A percentile compares a stretch with the other conserved stretches of the same genome.
These are phyloP conservation scores for Adenanthera pavonina DNA, from an alignment of 306 rosid genomes.

Conservation along the genomic window DNA sequence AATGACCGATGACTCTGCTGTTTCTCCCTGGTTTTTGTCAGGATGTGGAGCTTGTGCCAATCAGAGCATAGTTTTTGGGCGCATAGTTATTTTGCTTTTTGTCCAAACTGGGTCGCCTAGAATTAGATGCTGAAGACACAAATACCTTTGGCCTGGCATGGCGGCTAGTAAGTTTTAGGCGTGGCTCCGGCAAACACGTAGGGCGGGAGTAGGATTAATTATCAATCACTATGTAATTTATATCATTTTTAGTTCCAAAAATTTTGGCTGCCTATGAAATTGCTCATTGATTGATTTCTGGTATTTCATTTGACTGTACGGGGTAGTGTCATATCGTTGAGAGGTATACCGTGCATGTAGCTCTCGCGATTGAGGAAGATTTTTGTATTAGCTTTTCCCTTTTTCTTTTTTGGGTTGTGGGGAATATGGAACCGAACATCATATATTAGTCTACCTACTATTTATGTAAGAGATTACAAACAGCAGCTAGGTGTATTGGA, in stretches of 20 bases:
- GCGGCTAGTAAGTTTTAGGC: slow-evolving; percentile 31
- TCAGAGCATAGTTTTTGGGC: slow-evolving; percentile 13
- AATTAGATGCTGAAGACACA: slow-evolving; percentile 16
- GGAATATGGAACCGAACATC: slow-evolving; percentile 32
- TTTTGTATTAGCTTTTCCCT: slow-evolving; percentile 14
- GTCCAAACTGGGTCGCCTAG: slow-evolving; percentile 34
- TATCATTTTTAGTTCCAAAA: slow-evolving; percentile 37
- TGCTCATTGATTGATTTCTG: slow-evolving; percentile 33
- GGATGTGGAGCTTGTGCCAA: slow-evolving; percentile 37
- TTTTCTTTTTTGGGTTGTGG: slow-evolving; percentile 5
- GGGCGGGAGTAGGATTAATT: slow-evolving; percentile 34
- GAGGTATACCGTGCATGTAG: slow-evolving; percentile 11
- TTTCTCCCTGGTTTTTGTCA: slow-evolving; percentile 33
- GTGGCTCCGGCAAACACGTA: slow-evolving; percentile 40
- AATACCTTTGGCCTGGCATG: slow-evolving; percentile 14
- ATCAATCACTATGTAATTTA: slow-evolving; percentile 26
- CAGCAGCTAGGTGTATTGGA: neutral
- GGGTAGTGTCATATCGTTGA: slow-evolving; percentile 22
- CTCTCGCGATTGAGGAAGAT: slow-evolving; percentile 25
- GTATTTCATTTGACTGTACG: slow-evolving; percentile 38
- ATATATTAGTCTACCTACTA: slow-evolving; percentile 4
- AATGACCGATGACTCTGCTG: slow-evolving; percentile 24
- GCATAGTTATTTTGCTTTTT: slow-evolving; percentile 36
- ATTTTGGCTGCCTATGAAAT: slow-evolving; percentile 48
- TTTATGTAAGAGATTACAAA: slow-evolving; percentile 37